phyloP scores from a whole-genome alignment of 768 basidiomycete genomes.

The Glaciozyma antarctica region DNA sequence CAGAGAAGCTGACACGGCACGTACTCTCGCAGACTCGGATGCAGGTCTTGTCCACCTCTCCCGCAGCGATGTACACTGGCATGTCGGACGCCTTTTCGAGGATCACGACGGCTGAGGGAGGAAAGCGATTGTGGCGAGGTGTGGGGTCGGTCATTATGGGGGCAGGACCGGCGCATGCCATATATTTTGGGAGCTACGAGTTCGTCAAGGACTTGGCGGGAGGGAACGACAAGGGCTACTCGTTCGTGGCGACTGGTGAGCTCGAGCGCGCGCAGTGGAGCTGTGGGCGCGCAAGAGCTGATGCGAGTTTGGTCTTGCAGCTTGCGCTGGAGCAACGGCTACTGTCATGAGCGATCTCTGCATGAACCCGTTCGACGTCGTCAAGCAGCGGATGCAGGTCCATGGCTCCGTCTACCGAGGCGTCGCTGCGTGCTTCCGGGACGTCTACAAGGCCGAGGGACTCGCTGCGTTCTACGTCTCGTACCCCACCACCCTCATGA shows the following conservation, averaged over 20 bases:
- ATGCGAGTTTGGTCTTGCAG: slow-evolving; percentile 42
- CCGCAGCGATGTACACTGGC: slow-evolving; percentile 74
- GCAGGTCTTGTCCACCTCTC: slow-evolving; percentile 88
- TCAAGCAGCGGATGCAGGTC: slow-evolving; percentile 99
- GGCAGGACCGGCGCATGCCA: slow-evolving; percentile 94
- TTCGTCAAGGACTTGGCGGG: slow-evolving; percentile 86
- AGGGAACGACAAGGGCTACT: slow-evolving; percentile 65
- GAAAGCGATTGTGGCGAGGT: slow-evolving; percentile 85
- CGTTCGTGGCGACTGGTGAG: slow-evolving; percentile 81
- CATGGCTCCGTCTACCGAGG: slow-evolving; percentile 86
- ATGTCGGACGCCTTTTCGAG: slow-evolving; percentile 83
- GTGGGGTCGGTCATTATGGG: slow-evolving; percentile 92
- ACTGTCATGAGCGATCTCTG: slow-evolving; percentile 92
- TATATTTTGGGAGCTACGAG: slow-evolving; percentile 94
- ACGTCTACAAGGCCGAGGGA: slow-evolving; percentile 78
- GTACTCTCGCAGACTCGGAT: slow-evolving; percentile 69
- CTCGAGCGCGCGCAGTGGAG: too few relatives aligned
- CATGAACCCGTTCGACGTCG: slow-evolving; percentile 99
- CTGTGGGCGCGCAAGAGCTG: neutral
- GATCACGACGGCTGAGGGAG: slow-evolving; percentile 88
- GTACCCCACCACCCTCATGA: slow-evolving; percentile 89
- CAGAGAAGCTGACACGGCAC: neutral
- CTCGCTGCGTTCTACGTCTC: slow-evolving; percentile 90
- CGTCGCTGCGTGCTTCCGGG: slow-evolving; percentile 71
- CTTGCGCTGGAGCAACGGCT: slow-evolving; percentile 84